Conservation (phyloP, 1,284 basidiomycete genomes). For the Cutaneotrichosporon arboriforme region DNA sequence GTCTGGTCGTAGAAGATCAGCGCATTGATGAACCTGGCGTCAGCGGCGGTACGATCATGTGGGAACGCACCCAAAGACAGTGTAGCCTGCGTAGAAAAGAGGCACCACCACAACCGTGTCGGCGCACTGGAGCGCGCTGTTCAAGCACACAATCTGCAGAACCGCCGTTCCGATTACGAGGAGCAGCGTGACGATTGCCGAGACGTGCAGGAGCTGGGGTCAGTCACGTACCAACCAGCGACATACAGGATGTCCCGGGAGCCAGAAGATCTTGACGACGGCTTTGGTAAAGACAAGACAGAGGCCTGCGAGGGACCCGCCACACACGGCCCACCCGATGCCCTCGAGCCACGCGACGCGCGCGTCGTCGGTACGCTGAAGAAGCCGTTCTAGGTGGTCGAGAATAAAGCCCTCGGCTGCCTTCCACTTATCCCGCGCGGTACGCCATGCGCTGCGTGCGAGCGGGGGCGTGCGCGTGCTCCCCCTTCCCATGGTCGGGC, state of each 20-base stretch:
- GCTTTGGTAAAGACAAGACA: conserved; percentile 89
- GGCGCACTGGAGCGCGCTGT: conserved; percentile 64
- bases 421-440: conserved; percentile 48
- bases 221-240: not conserved
- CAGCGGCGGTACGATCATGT: conserved; percentile 61
- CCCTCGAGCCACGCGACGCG: conserved; percentile 81
- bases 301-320: conserved; percentile 79
- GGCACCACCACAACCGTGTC: conserved; percentile 67
- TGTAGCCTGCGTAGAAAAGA: conserved; percentile 64
- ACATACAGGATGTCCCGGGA: conserved; percentile 42
- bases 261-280: conserved; percentile 44
- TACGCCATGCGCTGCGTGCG: conserved; percentile 14
- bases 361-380: conserved; percentile 69
- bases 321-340: conserved; percentile 84
- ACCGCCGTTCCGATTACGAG: conserved; percentile 73
- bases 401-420: conserved; percentile 55
- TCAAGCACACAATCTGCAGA: conserved; percentile 82
- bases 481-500: conserved; percentile 28
- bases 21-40: conserved; percentile 78
- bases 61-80: conserved; percentile 62
- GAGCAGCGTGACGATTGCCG: conserved; percentile 76
- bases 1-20: conserved; percentile 84
- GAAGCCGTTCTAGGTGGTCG: conserved; percentile 66
- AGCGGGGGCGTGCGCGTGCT: not conserved
- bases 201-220: conserved; percentile 62